These are phyloP conservation scores for Colletotrichum coccodes DNA, from an alignment of 2,329 filamentous ascomycete genomes.

Conservation along the genomic window DNA sequence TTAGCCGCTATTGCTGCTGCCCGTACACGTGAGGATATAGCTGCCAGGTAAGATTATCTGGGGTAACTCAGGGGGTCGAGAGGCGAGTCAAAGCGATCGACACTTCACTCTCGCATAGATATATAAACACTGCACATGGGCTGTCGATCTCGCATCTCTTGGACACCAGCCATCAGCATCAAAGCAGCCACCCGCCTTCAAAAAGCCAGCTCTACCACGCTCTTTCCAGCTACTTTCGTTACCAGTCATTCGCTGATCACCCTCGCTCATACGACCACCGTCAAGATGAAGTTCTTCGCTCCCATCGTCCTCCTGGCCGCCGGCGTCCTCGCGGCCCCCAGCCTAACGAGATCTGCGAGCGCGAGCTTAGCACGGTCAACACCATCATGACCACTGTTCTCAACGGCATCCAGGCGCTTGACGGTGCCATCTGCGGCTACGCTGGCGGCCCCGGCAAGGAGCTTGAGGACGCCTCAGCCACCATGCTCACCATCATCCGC, in stretches of 20 bases:
- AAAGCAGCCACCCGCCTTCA: conserved; percentile 12
- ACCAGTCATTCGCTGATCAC: neutral
- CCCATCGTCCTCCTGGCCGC: conserved; percentile 25
- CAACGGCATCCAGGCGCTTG: conserved; percentile 19
- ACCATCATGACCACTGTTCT: conserved; percentile 32
- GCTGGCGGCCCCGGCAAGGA: conserved; percentile 19
- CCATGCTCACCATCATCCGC: conserved; percentile 27
- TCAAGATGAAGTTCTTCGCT: conserved; percentile 27
- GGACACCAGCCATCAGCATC: conserved; percentile 8
- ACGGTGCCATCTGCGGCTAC: conserved; percentile 18
- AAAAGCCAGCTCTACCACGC: conserved; percentile 1
- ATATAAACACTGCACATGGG: conserved; percentile 18
- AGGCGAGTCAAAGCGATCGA: conserved; percentile 15
- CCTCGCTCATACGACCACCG: neutral
- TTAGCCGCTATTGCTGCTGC: neutral
- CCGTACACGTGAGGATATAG: conserved; percentile 1
- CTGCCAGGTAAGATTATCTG: conserved; percentile 15
- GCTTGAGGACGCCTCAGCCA: conserved; percentile 3
- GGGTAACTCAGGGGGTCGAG: conserved; percentile 24
- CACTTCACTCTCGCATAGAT: conserved; percentile 2
- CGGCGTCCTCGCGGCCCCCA: conserved; percentile 17
- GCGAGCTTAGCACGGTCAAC: conserved; percentile 26
- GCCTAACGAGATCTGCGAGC: conserved; percentile 13
- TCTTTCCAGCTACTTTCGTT: conserved; percentile 10
- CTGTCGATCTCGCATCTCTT: neutral